Percentiles rank a stretch among this genome's conserved stretches.
phyloP scores from a whole-genome alignment of 345 rosid species.

The Bruguiera sexangula region DNA sequence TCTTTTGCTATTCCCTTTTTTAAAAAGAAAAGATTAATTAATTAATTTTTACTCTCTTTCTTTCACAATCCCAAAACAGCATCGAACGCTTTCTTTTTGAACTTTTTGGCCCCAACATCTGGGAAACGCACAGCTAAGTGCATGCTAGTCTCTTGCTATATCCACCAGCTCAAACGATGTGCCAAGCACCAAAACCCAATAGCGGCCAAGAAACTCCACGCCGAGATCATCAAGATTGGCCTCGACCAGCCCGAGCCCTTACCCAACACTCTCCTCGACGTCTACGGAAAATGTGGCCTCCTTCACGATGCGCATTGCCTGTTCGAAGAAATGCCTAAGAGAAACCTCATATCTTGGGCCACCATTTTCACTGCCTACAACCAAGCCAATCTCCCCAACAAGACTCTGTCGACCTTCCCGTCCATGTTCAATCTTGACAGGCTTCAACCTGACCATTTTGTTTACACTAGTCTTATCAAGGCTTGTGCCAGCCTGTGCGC shows the following conservation, averaged over 20 bases:
- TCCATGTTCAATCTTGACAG: constrained; percentile 27
- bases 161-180: constrained; percentile 44
- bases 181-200: constrained; percentile 31
- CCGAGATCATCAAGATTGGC: constrained; percentile 50
- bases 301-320: constrained; percentile 38
- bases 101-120: neutral
- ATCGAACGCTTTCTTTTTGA: too few relatives aligned
- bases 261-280: constrained; percentile 45
- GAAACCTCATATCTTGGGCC: constrained; percentile 68
- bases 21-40: too few relatives aligned
- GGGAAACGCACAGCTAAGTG: neutral
- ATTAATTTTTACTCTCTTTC: too few relatives aligned
- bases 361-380: constrained; percentile 64
- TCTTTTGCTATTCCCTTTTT: too few relatives aligned
- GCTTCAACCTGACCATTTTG: constrained; percentile 63
- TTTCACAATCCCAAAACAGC: too few relatives aligned
- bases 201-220: constrained; percentile 42
- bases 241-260: constrained; percentile 28
- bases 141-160: constrained; percentile 44
- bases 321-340: constrained; percentile 62
- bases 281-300: constrained; percentile 48
- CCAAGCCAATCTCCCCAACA: constrained; percentile 42
- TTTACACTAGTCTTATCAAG: constrained; percentile 53
- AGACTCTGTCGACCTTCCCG: constrained; percentile 46
- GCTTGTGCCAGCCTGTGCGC: constrained; percentile 59